Evolutionary conservation across 2,329 filamentous ascomycete genomes (phyloP).

Genomic region (Nannizzia gypsea): DNA sequence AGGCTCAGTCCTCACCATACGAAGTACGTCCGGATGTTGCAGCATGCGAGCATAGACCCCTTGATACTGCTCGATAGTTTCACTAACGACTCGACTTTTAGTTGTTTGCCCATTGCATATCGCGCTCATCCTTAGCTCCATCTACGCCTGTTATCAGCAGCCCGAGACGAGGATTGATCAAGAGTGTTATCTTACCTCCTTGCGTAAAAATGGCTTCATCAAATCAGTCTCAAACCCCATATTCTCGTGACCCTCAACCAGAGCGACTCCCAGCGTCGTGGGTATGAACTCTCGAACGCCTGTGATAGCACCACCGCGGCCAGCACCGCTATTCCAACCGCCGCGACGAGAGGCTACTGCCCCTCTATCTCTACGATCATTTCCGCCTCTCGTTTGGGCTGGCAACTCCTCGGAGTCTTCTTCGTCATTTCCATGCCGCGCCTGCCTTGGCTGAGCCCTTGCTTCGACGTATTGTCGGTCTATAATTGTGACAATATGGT

Average conservation of each 20-base stretch:
- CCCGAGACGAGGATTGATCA: conserved; percentile 1
- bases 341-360: conserved; percentile 7
- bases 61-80: conserved; percentile 6
- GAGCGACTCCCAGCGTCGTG: conserved; percentile 3
- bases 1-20: conserved; percentile 6
- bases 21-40: conserved; percentile 2
- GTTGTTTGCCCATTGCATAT: conserved; percentile 7
- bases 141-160: conserved; percentile 6
- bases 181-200: conserved; percentile 5
- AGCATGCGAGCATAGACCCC: conserved; percentile 7
- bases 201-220: conserved; percentile 5
- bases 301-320: not conserved
- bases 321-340: conserved; percentile 8
- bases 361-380: conserved; percentile 6
- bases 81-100: conserved; percentile 1
- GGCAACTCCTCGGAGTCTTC: conserved; percentile 8
- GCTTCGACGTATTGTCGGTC: conserved; percentile 6
- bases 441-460: conserved; percentile 8
- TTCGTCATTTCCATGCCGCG: conserved; percentile 7
- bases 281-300: conserved; percentile 7
- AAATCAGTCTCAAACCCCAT: conserved; percentile 7
- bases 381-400: conserved; percentile 6
- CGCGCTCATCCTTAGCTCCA: conserved; percentile 4
- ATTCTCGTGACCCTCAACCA: conserved; percentile 6
- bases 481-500: conserved; percentile 7